Base-by-base conservation (phyloP, 768 basidiomycete genomes). In the Calocybe cyanea region DNA sequence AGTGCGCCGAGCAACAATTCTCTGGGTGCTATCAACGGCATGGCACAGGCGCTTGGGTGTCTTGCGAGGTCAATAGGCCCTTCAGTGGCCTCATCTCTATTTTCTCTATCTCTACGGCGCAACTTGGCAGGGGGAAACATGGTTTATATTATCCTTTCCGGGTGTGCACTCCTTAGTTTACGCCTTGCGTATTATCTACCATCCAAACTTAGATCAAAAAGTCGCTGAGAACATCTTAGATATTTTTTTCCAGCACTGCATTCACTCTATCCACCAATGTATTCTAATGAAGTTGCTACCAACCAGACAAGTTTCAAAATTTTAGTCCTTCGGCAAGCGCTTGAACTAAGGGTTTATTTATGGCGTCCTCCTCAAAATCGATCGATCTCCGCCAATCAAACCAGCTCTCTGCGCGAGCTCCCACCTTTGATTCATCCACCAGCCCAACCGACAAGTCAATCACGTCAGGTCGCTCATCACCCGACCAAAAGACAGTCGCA, bases 1-100 rank as follows among this genome's bases (percentile, higher is more conserved):
- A 75, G 54, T 58, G 70, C 59, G 53, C 79, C 57, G 52, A 60
- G 55, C 25, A 63, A 63, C 2, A 58, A 64, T 0, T 57, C 75
- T 5, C 62, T 85, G 4, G 80, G 76, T 1, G 70, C 77, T 5
- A 70, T 72, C 3, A 80, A 80, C 49, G 78, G 80, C 7, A 48
- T 82, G 23, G 78, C 71, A 7, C 81, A 85, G 56, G 76, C 78
- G 54, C 57, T 72, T 4, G 67, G 69, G 0, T 77, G 74, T 1
- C 57, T 70, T 1, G 63, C 73, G 53, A 69, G 81, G 28, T 66
- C 70, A 2, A 55, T 71, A 11, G 70, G 64, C 4, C 72, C 72
- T 3, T 60, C 69, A 3, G 50, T 63, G 9, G 65, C 72, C 10
- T 67, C 71, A 2, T 72, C 72, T n/a, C 49, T 73, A 11, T 75